Base-by-base conservation (phyloP, 2,329 filamentous ascomycete species). In the Diaporthe sp. region DNA sequence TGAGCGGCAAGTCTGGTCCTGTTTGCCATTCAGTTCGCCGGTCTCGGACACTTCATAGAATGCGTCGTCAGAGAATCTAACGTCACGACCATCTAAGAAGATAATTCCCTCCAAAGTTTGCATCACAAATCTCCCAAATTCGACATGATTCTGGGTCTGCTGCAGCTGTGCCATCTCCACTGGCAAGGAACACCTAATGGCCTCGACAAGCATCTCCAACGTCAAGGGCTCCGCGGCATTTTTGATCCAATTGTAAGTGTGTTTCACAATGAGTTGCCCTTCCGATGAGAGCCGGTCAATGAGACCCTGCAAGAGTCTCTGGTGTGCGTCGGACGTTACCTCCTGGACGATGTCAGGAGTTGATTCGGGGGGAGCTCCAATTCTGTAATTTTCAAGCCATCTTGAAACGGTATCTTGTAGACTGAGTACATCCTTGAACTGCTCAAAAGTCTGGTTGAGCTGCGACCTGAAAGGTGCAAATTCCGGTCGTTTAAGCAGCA, bases 391-490 rank as follows among this genome's bases (percentile, higher is more conserved):
- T 54, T 12, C 2, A 12, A 40, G 45, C 45, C 33, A 25, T 2
- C 54, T 25, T 6, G 54, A 8, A 0, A 40, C 25, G 7, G 0
- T 25, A 8, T 54, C 30, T 40, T 52, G 45, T 7, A 54, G 19
- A 1, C 15, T 25, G 2, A 47, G 13, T 3, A 10, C 13, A 4
- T 17, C 13, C 2, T 8, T 10, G 12, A 50, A 68, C 8, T 25
- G n/a, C 3, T 22, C 7, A 8, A 54, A 28, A 17, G 54, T 38
- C 19, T 17, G 47, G 6, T 2, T 8, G 30, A 68, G 12, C 6
- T 54, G 5, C 0, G 4, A 3, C 5, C n/a, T 17, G 6, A 9
- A 1, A 0, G 40, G 22, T 7, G 22, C 1, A 17, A 38, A 10
- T 5, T 25, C 22, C 5, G 30, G 42, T 12, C 64, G 64, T 10